phyloP scores from a whole-genome alignment of 2,329 filamentous ascomycete genomes.

The Alternaria postmessia region DNA sequence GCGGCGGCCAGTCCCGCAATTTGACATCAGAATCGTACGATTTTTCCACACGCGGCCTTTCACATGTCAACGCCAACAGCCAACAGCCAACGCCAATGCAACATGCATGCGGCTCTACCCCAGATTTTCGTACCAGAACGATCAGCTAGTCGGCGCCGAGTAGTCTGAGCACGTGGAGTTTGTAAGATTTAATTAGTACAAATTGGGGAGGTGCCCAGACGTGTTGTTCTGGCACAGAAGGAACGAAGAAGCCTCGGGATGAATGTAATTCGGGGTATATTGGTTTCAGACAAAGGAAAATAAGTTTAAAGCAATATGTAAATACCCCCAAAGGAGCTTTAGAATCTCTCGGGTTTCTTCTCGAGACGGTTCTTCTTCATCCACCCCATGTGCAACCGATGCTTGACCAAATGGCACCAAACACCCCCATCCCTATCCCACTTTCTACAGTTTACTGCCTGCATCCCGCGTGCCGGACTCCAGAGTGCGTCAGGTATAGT shows the following conservation, averaged over 20 bases:
- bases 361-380: not conserved
- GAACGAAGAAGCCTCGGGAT: not conserved
- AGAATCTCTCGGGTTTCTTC: not conserved
- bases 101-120: conserved; percentile 24
- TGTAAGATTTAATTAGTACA: not conserved
- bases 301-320: conserved; percentile 41
- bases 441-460: conserved; percentile 17
- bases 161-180: not conserved
- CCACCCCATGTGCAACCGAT: conserved; percentile 15
- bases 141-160: conserved; percentile 2
- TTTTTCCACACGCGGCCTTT: conserved; percentile 19
- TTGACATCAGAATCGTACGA: conserved; percentile 46
- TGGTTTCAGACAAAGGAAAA: conserved; percentile 34
- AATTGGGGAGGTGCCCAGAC: not conserved
- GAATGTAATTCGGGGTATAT: conserved; percentile 11
- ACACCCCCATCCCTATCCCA: conserved; percentile 2
- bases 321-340: conserved; percentile 12
- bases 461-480: conserved; percentile 20
- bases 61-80: not conserved
- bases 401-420: conserved; percentile 1
- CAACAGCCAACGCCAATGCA: conserved; percentile 14
- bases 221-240: not conserved
- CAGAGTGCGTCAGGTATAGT: conserved; percentile 30
- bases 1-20: conserved; percentile 17
- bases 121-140: conserved; percentile 16